Evolutionary conservation across 2,329 filamentous ascomycete genomes (phyloP).

Genomic region (Alternaria solani): DNA sequence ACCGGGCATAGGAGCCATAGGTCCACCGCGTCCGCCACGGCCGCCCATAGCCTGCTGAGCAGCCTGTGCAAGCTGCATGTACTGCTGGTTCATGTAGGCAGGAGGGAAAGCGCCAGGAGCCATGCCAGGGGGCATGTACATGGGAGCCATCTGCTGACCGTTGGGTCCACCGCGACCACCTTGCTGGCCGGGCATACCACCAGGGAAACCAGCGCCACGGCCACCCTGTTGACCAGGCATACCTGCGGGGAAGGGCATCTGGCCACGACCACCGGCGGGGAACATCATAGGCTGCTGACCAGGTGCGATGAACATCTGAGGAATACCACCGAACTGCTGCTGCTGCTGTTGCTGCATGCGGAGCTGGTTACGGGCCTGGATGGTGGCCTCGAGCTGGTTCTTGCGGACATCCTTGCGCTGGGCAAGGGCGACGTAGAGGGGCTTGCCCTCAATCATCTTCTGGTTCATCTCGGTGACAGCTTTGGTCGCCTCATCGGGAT

Average conservation of each 20-base stretch:
- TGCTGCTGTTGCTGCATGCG: conserved; percentile 96
- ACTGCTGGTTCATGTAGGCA: conserved; percentile 78
- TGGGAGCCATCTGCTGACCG: conserved; percentile 82
- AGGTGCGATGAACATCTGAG: conserved; percentile 90
- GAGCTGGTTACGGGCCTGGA: conserved; percentile 98
- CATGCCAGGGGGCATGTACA: conserved; percentile 77
- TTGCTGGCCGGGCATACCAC: conserved; percentile 80
- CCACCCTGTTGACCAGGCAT: conserved; percentile 78
- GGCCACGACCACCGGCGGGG: conserved; percentile 65
- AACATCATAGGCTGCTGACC: conserved; percentile 75
- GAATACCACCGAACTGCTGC: conserved; percentile 60
- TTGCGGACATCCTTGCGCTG: conserved; percentile 99
- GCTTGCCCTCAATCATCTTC: conserved; percentile 97
- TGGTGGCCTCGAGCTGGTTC: conserved; percentile 98
- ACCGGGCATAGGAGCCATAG: conserved; percentile 68
- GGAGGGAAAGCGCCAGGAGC: conserved; percentile 74
- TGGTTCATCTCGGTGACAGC: conserved; percentile 99
- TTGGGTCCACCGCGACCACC: conserved; percentile 83
- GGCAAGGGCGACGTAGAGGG: conserved; percentile 94
- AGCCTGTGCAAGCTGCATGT: conserved; percentile 81
- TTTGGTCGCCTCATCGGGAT: conserved; percentile 98
- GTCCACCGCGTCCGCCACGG: conserved; percentile 68
- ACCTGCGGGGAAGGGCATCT: conserved; percentile 67
- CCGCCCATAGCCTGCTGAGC: conserved; percentile 64
- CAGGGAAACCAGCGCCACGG: conserved; percentile 85